These are phyloP conservation scores for Solanum bulbocastanum DNA, from an alignment of 257 asterid genomes.

Conservation along the genomic window DNA sequence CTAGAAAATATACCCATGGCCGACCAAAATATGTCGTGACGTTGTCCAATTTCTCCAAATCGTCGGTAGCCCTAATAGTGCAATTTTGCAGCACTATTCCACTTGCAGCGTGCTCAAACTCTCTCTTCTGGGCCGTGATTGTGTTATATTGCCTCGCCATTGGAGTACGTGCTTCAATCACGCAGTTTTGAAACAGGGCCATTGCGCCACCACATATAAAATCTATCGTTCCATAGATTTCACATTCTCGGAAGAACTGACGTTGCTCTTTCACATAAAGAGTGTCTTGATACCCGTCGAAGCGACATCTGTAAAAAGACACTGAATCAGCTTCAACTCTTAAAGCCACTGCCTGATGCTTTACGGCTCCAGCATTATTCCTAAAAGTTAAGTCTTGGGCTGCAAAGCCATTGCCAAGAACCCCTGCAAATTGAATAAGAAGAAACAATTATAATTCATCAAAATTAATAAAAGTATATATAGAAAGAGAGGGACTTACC, in stretches of 20 bases:
- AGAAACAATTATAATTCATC: neutral
- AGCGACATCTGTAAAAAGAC: neutral
- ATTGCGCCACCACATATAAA: neutral
- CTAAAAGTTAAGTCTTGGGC: neutral
- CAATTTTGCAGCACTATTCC: conserved; percentile 3
- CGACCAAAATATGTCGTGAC: conserved; percentile 1
- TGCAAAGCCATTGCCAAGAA: neutral
- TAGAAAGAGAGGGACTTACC: neutral
- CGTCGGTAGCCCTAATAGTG: neutral
- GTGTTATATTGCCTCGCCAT: neutral
- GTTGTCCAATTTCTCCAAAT: neutral
- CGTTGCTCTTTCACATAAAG: neutral
- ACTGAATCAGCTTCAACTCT: neutral
- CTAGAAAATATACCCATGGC: neutral
- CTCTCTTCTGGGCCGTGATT: neutral
- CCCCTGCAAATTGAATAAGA: neutral
- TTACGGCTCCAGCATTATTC: neutral
- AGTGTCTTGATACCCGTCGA: conserved; percentile 11
- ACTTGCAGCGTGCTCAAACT: fast-evolving
- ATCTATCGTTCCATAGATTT: neutral
- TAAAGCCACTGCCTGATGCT: neutral
- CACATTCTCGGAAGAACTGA: conserved; percentile 1
- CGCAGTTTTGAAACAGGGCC: neutral
- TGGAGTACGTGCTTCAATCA: neutral
- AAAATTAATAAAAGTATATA: neutral